Evolutionary conservation across 1,284 basidiomycete genomes (phyloP), one percentile per base, ranked within the genome.

Genomic region (Heterobasidion irregulare): DNA sequence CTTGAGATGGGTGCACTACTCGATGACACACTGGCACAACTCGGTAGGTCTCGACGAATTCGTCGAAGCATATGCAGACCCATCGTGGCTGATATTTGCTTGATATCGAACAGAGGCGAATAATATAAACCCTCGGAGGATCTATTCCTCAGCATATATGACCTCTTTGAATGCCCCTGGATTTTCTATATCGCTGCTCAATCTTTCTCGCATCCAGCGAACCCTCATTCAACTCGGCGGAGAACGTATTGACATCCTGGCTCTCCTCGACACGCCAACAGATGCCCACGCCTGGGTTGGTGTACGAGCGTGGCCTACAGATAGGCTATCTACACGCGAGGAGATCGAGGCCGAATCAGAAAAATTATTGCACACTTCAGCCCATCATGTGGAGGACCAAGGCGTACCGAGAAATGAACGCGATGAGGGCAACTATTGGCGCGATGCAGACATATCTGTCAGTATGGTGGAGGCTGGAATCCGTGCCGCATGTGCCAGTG

Each of bases 1-100:
- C 65, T 83, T 41, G 79, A 83, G 63, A 75, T 82, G 70, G 71
- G 75, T 33, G 77, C 78, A 15, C 58, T 80, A 16, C 63, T 75
- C 18, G 71, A 75, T 45, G 76, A 76, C 52, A 66, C 73, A 16
- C 57, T 73, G 26, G 61, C 53, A 33, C 71, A 74, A 58, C 68
- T 82, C 41, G 68, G 77, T 75, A 61, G 62, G 71, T 47, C 18
- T 18, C 18, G 18, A 18, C 18, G 18, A 18, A 18, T 49, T 9
- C 13, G n/a, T 18, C 8, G 16, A 13, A 9, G 7, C 41, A 8
- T 45, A 8, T 18, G 16, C 10, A 9, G 12, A 41, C 33, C 16
- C 26, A 26, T 26, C 26, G 26, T 26, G 26, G 26, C 50, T 52
- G 16, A 52, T 10, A 34, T 32, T 44, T 46, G 8, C 19, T 26